Evolutionary conservation across 208 protist genomes (phyloP).

Genomic region (Acanthamoeba sp.): DNA sequence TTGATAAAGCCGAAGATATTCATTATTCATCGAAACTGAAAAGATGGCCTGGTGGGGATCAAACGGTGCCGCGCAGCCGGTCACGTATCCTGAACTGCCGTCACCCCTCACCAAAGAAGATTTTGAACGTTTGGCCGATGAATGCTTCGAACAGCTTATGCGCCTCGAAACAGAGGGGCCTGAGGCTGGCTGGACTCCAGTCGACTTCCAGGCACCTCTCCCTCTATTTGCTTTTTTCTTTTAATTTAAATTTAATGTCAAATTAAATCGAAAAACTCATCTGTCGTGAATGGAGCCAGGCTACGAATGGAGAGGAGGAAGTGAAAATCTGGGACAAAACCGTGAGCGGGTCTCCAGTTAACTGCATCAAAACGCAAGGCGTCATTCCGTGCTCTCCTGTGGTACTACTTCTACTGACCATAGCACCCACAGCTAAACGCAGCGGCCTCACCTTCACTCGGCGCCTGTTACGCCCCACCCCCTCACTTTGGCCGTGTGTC

Average conservation of each 20-base stretch:
- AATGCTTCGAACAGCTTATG: conserved; percentile 42
- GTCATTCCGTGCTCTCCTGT: neutral
- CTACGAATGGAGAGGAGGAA: conserved; percentile 25
- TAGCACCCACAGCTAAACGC: neutral
- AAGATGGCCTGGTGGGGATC: conserved; percentile 36
- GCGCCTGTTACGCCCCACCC: neutral
- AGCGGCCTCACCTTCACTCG: too few relatives aligned
- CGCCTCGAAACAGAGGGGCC: neutral
- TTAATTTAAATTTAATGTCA: neutral
- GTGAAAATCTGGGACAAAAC: conserved; percentile 31
- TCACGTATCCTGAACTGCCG: neutral
- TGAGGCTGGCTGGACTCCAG: neutral
- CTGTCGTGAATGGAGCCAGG: neutral
- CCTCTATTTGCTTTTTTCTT: neutral
- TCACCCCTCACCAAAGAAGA: neutral
- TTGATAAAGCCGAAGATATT: too few relatives aligned
- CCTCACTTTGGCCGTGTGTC: neutral
- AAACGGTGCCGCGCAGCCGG: neutral
- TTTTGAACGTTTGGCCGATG: conserved; percentile 5
- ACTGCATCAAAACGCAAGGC: neutral
- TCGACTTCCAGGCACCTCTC: conserved; percentile 14
- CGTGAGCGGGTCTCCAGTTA: neutral
- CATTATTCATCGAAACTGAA: neutral
- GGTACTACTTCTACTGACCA: neutral
- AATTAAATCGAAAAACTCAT: too few relatives aligned